These are phyloP conservation scores for Dunaliella primolecta DNA, from an alignment of 139 green algal species.

Conservation along the genomic window DNA sequence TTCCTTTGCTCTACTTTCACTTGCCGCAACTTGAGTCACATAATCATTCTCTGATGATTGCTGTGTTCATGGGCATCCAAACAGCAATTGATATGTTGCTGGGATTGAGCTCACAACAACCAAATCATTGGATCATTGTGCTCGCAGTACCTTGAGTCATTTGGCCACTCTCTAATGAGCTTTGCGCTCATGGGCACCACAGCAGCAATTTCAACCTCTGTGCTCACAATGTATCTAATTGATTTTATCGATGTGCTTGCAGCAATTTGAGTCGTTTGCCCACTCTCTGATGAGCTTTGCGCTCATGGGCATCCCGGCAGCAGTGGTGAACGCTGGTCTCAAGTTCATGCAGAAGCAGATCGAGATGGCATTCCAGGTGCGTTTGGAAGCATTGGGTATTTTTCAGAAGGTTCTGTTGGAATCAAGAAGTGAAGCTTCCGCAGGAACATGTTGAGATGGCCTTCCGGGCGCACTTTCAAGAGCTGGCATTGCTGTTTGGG, in stretches of 20 bases:
- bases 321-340: slow-evolving; percentile 82
- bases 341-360: slow-evolving; percentile 94
- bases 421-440: too few species aligned
- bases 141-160: slow-evolving; percentile 49
- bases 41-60: slow-evolving; percentile 43
- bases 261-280: slow-evolving; percentile 57
- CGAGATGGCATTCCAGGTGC: slow-evolving; percentile 63
- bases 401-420: too few species aligned
- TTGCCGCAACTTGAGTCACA: slow-evolving; percentile 58
- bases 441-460: too few species aligned
- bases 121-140: too few species aligned
- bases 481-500: too few species aligned
- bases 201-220: slow-evolving; percentile 79
- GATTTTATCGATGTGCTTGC: too few species aligned
- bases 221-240: too few species aligned
- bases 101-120: slow-evolving; percentile 73
- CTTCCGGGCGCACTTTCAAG: too few species aligned
- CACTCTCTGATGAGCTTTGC: slow-evolving; percentile 58
- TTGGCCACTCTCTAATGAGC: slow-evolving; percentile 40
- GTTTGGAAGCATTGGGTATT: not conserved
- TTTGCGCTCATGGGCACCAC: slow-evolving; percentile 76
- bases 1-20: too few species aligned
- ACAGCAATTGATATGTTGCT: slow-evolving; percentile 76
- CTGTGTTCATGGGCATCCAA: slow-evolving; percentile 71
- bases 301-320: slow-evolving; percentile 70